Percentiles rank a stretch among this genome's conserved stretches.
These are phyloP conservation scores for Fusarium fracticaudum DNA, from an alignment of 2,329 filamentous ascomycete species.

Conservation along the genomic window DNA sequence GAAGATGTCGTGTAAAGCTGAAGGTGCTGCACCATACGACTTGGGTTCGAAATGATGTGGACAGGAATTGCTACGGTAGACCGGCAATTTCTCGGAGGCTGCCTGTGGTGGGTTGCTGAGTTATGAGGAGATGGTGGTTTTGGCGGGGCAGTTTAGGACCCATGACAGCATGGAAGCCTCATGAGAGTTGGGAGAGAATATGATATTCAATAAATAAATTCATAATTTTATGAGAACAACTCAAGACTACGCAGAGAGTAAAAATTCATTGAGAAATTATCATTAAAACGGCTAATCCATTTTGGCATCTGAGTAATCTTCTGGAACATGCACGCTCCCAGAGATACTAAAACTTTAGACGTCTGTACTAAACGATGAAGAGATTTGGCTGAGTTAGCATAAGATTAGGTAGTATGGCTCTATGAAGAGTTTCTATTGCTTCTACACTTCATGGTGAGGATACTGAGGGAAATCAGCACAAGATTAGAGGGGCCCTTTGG, in stretches of 20 bases:
- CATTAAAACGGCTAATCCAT: not conserved
- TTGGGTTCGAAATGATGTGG: slow-evolving; percentile 35
- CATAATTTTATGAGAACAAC: not conserved
- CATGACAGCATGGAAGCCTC: slow-evolving; percentile 16
- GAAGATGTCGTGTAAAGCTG: slow-evolving; percentile 29
- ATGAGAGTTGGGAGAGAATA: not conserved
- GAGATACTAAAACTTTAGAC: not conserved
- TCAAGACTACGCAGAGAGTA: not conserved
- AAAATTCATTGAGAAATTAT: not conserved
- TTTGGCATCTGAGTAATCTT: not conserved
- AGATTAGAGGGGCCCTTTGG: not conserved
- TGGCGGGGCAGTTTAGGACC: slow-evolving; percentile 33
- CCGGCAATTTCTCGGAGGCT: slow-evolving; percentile 45
- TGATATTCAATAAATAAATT: not conserved
- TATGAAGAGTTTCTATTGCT: not conserved
- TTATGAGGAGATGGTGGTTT: slow-evolving; percentile 36
- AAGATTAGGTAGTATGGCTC: not conserved
- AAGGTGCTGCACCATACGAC: slow-evolving; percentile 12
- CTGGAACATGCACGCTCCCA: not conserved
- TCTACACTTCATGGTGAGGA: not conserved
- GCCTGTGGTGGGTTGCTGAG: slow-evolving; percentile 33
- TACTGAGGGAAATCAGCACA: not conserved
- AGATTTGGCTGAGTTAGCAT: not conserved
- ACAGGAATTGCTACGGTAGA: slow-evolving; percentile 41
- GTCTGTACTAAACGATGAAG: not conserved